Conservation (phyloP, 768 basidiomycete genomes). For the Gautieria morchelliformis region DNA sequence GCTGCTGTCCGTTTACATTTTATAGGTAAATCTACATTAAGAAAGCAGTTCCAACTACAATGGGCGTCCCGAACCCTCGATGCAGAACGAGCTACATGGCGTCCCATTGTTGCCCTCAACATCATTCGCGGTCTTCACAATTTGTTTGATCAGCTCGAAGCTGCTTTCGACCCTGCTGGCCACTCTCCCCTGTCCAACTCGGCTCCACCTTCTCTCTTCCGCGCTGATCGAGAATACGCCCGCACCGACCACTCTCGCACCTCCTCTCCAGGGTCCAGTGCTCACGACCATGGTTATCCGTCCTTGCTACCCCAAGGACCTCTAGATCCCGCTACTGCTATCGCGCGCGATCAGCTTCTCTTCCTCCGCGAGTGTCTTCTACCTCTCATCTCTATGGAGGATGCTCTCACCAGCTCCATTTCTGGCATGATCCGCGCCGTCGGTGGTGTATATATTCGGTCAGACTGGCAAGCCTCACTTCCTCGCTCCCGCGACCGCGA, state of each 20-base stretch:
- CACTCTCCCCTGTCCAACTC: constrained; percentile 20
- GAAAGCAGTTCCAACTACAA: constrained; percentile 77
- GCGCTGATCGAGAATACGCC: constrained; percentile 4
- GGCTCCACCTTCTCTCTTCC: constrained; percentile 13
- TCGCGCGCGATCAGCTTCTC: constrained; percentile 33
- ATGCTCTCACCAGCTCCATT: constrained; percentile 57
- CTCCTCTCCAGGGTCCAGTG: constrained; percentile 7
- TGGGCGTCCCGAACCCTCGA: constrained; percentile 67
- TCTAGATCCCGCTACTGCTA: background rate
- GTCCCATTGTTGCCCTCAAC: constrained; percentile 75
- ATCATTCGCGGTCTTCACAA: constrained; percentile 70
- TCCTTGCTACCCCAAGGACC: background rate
- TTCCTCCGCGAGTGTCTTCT: constrained; percentile 47
- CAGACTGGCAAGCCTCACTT: constrained; percentile 57
- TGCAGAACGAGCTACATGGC: constrained; percentile 64
- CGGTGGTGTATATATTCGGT: constrained; percentile 60
- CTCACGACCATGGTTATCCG: constrained; percentile 3
- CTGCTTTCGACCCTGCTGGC: constrained; percentile 25
- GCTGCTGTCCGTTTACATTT: background rate
- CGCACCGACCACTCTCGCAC: background rate
- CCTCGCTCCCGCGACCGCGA: constrained; percentile 30
- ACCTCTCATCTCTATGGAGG: constrained; percentile 57
- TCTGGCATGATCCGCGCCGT: constrained; percentile 53
- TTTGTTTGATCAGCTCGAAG: constrained; percentile 64
- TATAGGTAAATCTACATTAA: constrained; percentile 59